Base-by-base conservation (phyloP, 1,284 basidiomycete genomes). In the Stygiomarasmius scandens region DNA sequence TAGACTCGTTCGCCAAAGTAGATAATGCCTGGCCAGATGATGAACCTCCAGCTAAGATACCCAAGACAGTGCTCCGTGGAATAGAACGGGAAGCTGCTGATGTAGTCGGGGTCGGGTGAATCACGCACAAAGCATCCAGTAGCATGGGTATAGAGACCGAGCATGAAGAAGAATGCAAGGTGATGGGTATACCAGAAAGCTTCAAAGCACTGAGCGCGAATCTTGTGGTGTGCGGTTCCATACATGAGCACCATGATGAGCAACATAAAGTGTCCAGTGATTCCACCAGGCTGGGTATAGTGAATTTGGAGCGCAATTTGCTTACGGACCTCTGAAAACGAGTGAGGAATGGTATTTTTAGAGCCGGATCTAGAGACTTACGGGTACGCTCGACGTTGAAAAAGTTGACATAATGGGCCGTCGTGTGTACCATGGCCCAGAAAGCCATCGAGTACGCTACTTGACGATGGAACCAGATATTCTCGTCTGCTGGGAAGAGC, bases 111-210 rank as follows among this genome's bases (percentile, higher is more conserved):
- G 22, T 86, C 71, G 12, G 78, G 76, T 3, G 83, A 80, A 67
- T 95, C 92, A 58, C 94, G 92, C 53, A 96, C 94, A 74, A 96
- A 96, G 73, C 93, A 96, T 16, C 93, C 94, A 54, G 90, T 92
- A 3, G 94, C 93, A 71, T 96, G 93, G 8, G 91, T 82, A 74
- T 91, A 95, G 52, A 95, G 81, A 25, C 84, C 89, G 60, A 95
- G 80, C 87, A 93, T 91, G 78, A 93, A 94, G 79, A 95, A 93
- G 80, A 93, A 92, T 9, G 92, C 93, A 47, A 94, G 83, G 66
- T 95, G 93, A 64, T 95, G 92, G 22, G 92, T 94, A 73, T 93
- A 95, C 93, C 93, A 95, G 78, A 96, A 96, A 0, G 85, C 91
- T 72, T 96, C 93, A 71, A 95, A 95, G 75, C 87, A 92, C 73